These are phyloP conservation scores for Metarhizium robertsii DNA, from an alignment of 2,329 filamentous ascomycete species.

Conservation along the genomic window DNA sequence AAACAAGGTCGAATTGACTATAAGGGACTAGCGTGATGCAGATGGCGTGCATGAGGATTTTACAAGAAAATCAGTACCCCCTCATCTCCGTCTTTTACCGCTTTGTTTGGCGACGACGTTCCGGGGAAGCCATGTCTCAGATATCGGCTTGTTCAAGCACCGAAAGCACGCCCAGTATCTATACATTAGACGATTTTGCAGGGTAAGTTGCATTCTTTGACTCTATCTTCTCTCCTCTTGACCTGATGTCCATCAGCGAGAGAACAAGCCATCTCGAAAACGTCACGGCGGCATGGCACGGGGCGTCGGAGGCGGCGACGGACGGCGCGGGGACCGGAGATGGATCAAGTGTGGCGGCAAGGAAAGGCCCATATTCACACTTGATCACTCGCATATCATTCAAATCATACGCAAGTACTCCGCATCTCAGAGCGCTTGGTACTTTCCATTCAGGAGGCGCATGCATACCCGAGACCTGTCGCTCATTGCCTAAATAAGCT, in stretches of 20 bases:
- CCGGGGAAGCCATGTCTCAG: not conserved
- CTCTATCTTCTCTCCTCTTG: no score
- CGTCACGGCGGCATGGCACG: not conserved
- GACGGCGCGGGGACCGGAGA: slow-evolving; percentile 5
- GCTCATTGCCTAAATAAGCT: no score
- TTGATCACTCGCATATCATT: not conserved
- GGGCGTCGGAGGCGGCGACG: slow-evolving; percentile 1
- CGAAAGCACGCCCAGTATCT: not conserved
- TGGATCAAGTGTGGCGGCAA: not conserved
- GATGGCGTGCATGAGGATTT: not conserved
- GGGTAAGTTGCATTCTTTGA: no score
- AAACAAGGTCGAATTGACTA: not conserved
- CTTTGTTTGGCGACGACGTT: slow-evolving; percentile 3
- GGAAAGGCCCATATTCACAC: not conserved
- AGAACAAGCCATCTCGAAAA: not conserved
- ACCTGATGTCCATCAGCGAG: not conserved
- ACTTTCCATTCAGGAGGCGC: not conserved
- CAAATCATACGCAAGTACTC: no score
- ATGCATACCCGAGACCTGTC: not conserved
- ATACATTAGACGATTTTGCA: not conserved
- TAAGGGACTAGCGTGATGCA: not conserved
- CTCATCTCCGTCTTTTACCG: not conserved
- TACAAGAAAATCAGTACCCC: not conserved
- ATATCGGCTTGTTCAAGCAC: not conserved
- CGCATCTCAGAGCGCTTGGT: no score